phyloP scores from a whole-genome alignment of 257 asterid species.

The Hygrophila difformis region DNA sequence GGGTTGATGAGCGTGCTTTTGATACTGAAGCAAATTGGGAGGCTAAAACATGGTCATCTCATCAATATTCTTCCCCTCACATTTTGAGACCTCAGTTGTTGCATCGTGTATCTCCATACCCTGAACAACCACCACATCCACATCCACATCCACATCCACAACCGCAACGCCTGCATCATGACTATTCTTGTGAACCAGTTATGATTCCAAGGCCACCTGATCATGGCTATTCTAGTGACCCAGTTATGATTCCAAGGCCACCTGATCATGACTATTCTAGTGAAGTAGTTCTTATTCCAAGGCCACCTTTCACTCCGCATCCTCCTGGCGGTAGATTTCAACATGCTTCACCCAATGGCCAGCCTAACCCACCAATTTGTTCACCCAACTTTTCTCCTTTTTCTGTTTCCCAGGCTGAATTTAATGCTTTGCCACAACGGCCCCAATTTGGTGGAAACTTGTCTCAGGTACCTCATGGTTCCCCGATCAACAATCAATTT shows the following conservation, averaged over 20 bases:
- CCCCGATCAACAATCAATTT: constrained; percentile 43
- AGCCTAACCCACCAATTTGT: constrained; percentile 33
- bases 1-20: constrained; percentile 49
- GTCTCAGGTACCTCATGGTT: constrained; percentile 62
- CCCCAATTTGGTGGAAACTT: constrained; percentile 59
- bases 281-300: constrained; percentile 61
- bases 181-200: constrained; percentile 62
- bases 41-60: constrained; percentile 59
- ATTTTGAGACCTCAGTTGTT: constrained; percentile 38
- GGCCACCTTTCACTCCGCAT: constrained; percentile 58
- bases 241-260: constrained; percentile 47
- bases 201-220: constrained; percentile 48
- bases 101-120: constrained; percentile 83
- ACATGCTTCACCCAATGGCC: constrained; percentile 64
- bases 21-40: constrained; percentile 44
- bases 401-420: constrained; percentile 45
- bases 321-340: constrained; percentile 66
- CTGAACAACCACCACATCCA: constrained; percentile 69
- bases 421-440: constrained; percentile 42
- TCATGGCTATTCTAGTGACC: no score
- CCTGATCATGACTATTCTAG: constrained; percentile 56
- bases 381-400: constrained; percentile 50
- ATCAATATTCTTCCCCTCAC: constrained; percentile 40
- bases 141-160: constrained; percentile 46
- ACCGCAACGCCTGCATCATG: constrained; percentile 45